Conservation (phyloP, 2,329 filamentous ascomycete genomes). For the Hypomyces perniciosus region DNA sequence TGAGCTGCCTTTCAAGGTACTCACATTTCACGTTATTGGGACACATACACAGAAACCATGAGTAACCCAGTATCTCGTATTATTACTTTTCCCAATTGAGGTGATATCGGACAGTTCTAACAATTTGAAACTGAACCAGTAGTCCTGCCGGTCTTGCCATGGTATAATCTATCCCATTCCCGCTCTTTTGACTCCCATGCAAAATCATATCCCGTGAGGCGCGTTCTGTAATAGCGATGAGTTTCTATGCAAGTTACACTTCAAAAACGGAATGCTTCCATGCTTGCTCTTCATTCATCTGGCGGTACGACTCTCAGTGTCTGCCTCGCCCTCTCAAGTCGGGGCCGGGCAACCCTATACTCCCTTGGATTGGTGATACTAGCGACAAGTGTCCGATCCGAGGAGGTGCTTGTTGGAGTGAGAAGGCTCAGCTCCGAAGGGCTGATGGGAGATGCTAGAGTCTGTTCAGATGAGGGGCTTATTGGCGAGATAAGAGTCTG, state of each 20-base stretch:
- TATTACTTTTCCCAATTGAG: too few species aligned
- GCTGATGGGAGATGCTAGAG: constrained; percentile 2
- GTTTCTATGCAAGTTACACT: background rate
- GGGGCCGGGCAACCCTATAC: background rate
- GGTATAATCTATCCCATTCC: background rate
- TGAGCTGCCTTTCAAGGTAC: background rate
- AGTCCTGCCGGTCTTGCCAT: background rate
- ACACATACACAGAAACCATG: background rate
- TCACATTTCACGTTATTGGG: background rate
- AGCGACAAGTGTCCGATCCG: background rate
- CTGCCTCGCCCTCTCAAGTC: background rate
- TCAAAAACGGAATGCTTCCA: background rate
- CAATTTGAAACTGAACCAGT: too few species aligned
- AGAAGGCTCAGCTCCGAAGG: background rate
- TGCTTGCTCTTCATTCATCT: background rate
- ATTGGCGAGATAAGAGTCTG: constrained; percentile 5
- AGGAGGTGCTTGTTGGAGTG: background rate
- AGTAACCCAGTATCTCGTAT: background rate
- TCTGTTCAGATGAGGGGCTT: background rate
- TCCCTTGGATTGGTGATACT: constrained; percentile 1
- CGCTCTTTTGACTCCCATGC: background rate
- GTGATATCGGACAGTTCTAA: too few species aligned
- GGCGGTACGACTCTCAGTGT: constrained; percentile 3
- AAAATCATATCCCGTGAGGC: background rate
- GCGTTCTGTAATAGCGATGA: background rate